These are phyloP conservation scores for Fistulinella prunicolor DNA, from an alignment of 768 basidiomycete species.

Conservation along the genomic window DNA sequence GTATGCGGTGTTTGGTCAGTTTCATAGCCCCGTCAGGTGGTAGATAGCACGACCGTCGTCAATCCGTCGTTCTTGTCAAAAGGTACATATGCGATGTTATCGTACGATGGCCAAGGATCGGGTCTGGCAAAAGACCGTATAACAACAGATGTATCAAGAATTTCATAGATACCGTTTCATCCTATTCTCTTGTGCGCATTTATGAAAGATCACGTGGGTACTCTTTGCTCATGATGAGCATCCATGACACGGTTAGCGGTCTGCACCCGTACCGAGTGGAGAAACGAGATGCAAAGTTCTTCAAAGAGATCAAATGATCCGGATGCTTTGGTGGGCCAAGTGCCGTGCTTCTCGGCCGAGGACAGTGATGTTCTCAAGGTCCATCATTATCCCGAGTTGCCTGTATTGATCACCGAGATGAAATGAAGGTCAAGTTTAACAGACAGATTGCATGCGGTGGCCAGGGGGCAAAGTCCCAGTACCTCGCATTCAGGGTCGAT, in stretches of 20 bases:
- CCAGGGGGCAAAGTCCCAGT: too few species aligned
- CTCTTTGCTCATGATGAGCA: neutral
- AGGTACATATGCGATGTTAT: conserved; percentile 50
- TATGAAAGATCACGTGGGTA: neutral
- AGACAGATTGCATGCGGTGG: too few species aligned
- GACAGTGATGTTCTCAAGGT: too few species aligned
- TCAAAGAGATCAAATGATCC: too few species aligned
- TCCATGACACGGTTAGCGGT: neutral
- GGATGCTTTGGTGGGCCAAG: too few species aligned
- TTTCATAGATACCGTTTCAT: conserved; percentile 18
- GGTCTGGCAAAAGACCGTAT: conserved; percentile 30
- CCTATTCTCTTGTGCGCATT: neutral
- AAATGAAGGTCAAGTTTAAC: too few species aligned
- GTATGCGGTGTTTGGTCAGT: neutral
- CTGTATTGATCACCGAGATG: too few species aligned
- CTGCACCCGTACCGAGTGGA: too few species aligned
- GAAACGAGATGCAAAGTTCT: too few species aligned
- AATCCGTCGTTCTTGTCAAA: conserved; percentile 83
- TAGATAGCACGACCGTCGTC: conserved; percentile 73
- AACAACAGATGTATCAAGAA: conserved; percentile 22
- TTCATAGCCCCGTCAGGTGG: conserved; percentile 45
- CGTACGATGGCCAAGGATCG: conserved; percentile 27
- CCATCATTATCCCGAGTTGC: too few species aligned
- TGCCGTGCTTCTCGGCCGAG: too few species aligned
- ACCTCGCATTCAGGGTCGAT: too few species aligned